Evolutionary conservation across 2,329 filamentous ascomycete species (phyloP).

Genomic region (Colletotrichum orbiculare): DNA sequence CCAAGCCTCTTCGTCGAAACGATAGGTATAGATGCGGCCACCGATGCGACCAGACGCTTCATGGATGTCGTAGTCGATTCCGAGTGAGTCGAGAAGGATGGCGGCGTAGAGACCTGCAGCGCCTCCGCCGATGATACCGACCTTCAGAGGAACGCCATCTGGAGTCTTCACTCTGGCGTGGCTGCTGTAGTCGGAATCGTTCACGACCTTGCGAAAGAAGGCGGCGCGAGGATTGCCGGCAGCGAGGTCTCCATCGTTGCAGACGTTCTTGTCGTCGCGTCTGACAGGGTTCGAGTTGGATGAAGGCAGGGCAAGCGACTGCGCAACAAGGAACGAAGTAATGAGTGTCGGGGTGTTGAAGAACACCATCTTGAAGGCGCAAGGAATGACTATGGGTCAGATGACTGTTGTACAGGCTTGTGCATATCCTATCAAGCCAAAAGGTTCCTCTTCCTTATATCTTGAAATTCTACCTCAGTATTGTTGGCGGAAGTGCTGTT

Average conservation of each 20-base stretch:
- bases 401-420: not conserved
- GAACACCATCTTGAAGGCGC: conserved; percentile 24
- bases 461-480: too few species aligned
- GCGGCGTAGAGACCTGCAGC: conserved; percentile 49
- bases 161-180: conserved; percentile 31
- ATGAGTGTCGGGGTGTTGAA: conserved; percentile 24
- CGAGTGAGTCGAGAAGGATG: conserved; percentile 46
- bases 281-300: not conserved
- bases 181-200: conserved; percentile 35
- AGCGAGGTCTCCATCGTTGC: conserved; percentile 36
- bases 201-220: conserved; percentile 36
- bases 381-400: not conserved
- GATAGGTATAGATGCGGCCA: conserved; percentile 50
- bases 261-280: conserved; percentile 20
- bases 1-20: conserved; percentile 42
- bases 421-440: too few species aligned
- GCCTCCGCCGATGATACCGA: conserved; percentile 52
- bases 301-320: conserved; percentile 33
- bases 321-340: conserved; percentile 34
- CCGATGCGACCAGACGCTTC: conserved; percentile 49
- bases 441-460: too few species aligned
- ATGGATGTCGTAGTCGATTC: conserved; percentile 51
- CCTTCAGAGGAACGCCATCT: conserved; percentile 37
- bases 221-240: conserved; percentile 37
- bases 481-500: too few species aligned